Evolutionary conservation across 164 flowering plant genomes (phyloP), one percentile per base, ranked within the genome.

Genomic region (Umbilicus rupestris): DNA sequence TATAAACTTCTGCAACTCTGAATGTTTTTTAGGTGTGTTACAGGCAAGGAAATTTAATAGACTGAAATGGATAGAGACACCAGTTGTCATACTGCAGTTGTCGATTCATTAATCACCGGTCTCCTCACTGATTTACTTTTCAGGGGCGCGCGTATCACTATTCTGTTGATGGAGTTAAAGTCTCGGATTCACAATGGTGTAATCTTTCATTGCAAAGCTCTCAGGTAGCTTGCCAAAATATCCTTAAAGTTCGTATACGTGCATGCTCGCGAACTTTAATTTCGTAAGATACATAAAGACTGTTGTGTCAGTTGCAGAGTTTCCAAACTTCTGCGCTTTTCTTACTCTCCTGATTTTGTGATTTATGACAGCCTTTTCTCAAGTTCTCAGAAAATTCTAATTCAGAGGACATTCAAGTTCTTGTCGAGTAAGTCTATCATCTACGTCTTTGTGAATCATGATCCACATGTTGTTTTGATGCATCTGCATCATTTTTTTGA

Each of bases 71-170:
- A 45, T 3, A 12, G 15, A 45, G 14, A 10, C 0, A 16, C 47
- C n/a, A 35, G 37, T 47, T 5, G 52, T n/a, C 52, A 17, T 47
- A n/a, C 50, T 15, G 50, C 20, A 46, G 20, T 47, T 0, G 22
- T 19, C 19, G 1, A 47, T 47, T 47, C 7, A 50, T 20, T 50
- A 14, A 14, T 50, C 12, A 20, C 12, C 0, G 28, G 7, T 22
- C 12, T 22, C 10, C 57, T 50, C 57, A 20, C 57, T 16, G 22
- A 50, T 22, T 49, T 7, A 44, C 58, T 75, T 26, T 68, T 64
- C 78, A 92, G 98, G 98, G 98, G 64, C 87, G 69, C 73, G 96
- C 95, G 60, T 78, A 72, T 73, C 96, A 89, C 77, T 55, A 85
- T 66, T 82, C 79, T 31, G 42, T 83, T 62, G 87, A 80, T 62